Base-by-base conservation (phyloP, 306 rosid genomes). In the Acmispon strigosus region DNA sequence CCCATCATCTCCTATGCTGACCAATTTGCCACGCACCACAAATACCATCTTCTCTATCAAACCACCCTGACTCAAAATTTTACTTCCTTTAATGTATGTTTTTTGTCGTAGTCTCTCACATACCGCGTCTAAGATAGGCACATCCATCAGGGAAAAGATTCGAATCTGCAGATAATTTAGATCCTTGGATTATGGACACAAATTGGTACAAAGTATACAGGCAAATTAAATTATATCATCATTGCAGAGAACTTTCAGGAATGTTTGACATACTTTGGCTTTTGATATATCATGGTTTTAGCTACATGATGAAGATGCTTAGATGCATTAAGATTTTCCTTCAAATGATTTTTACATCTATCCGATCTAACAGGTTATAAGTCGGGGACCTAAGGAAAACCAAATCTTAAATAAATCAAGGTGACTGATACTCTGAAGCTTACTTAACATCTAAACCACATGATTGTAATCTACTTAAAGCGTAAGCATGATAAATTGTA, bases 11-110 rank as follows among this genome's bases (percentile, higher is more conserved):
- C 92, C 96, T 3, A 47, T 32, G 80, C 95, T 89, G 82, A 81
- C 90, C 86, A 88, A 69, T 86, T 82, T 86, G 4, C 98, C 98
- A 6, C 96, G 85, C 55, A 89, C 96, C 12, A 92, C 76, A 45
- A 92, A 89, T 60, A 87, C 85, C 96, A 92, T 92, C 78, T 87
- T 92, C 74, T 87, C 92, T 10, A 92, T 66, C 12, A 86, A 80
- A 69, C 91, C 80, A 20, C 95, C 90, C 0, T 17, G 70, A 66
- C 72, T 39, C 56, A 92, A 66, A 60, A 87, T 77, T 69, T 6
- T 84, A 84, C 98, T 84, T 74, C 89, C 96, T 77, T 84, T 72
- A 45, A 92, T 92, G 76, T 92, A 89, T 19, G 92, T 89, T 54
- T 76, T 87, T 62, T 84, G 98, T 66, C 82, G 78, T 51, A 92